Evolutionary conservation across 140 eudicot species (phyloP), one percentile per base, ranked within the genome.

Genomic region (Ambrosia hybrid): DNA sequence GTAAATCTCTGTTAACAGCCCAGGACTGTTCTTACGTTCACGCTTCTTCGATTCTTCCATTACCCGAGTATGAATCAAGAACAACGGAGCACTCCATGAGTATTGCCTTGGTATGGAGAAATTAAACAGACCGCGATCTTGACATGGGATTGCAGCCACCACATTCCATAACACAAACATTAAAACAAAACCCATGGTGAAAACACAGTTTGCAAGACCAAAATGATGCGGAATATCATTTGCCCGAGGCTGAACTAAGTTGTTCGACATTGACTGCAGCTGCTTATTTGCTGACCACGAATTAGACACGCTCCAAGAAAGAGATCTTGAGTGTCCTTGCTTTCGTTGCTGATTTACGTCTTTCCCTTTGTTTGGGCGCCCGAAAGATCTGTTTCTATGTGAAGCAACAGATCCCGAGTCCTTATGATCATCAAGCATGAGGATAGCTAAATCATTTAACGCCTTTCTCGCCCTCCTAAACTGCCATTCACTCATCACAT

Each of bases 131-230:
- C 90, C 79, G 14, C 95, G 88, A 67, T 91, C 97, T 73, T 91
- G 97, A 81, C 97, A 91, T 6, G 97, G 97, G 66, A 91, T 81
- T 8, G 96, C 95, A 33, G 96, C 97, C 59, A 91, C 97, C 7
- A 91, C 85, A 17, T 85, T 83, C 96, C 96, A 91, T 9, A 85
- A 72, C 2, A 87, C 97, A 78, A 91, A 91, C 95, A 86, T 77
- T 4, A 86, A 78, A 6, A 91, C 79, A 57, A 85, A 91, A 10
- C 88, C 81, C 97, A 91, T 91, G 37, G 96, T 76, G 73, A 78
- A 91, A 56, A 89, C 77, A 63, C 88, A 85, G 7, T 74, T 67
- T 6, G 95, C 86, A 12, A 91, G 79, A 51, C 91, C 81, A 41
- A 78, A 56, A 82, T 84, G 60, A 78, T 64, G n/a, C 72, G 49